Conservation (phyloP, 208 protist species). For the Wallacemonas sp. region DNA sequence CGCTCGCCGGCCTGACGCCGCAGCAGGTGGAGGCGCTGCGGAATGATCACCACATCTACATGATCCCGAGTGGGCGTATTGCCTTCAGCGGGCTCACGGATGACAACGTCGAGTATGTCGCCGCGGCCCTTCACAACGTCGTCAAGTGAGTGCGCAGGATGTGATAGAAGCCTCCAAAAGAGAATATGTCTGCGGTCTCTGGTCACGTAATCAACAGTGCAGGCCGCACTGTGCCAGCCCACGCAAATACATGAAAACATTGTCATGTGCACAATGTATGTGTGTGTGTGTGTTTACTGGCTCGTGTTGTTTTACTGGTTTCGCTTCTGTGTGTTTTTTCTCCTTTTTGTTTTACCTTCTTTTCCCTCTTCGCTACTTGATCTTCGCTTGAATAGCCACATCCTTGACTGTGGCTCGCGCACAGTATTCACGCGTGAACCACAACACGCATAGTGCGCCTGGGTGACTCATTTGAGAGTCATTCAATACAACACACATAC, state of each 20-base stretch:
- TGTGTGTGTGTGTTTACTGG: too few species aligned
- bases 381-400: background rate
- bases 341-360: slow-evolving; percentile 2
- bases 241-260: too few species aligned
- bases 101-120: slow-evolving; percentile 76
- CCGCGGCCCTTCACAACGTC: slow-evolving; percentile 65
- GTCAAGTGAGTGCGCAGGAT: slow-evolving; percentile 20
- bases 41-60: slow-evolving; percentile 71
- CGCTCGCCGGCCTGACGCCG: slow-evolving; percentile 91
- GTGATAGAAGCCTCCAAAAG: background rate
- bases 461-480: too few species aligned
- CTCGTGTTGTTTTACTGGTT: background rate
- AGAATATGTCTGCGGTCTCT: background rate
- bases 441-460: too few species aligned
- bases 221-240: too few species aligned
- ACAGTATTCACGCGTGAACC: too few species aligned
- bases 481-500: too few species aligned
- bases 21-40: slow-evolving; percentile 56
- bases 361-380: background rate
- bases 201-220: background rate
- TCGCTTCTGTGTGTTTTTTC: slow-evolving; percentile 5
- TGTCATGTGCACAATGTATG: too few species aligned
- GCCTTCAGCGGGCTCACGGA: slow-evolving; percentile 72
- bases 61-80: slow-evolving; percentile 72
- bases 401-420: too few species aligned